A percentile compares a stretch with the other conserved stretches of the same genome.
Evolutionary conservation across 345 rosid species (phyloP).

Genomic region (Eutrema japonicum): DNA sequence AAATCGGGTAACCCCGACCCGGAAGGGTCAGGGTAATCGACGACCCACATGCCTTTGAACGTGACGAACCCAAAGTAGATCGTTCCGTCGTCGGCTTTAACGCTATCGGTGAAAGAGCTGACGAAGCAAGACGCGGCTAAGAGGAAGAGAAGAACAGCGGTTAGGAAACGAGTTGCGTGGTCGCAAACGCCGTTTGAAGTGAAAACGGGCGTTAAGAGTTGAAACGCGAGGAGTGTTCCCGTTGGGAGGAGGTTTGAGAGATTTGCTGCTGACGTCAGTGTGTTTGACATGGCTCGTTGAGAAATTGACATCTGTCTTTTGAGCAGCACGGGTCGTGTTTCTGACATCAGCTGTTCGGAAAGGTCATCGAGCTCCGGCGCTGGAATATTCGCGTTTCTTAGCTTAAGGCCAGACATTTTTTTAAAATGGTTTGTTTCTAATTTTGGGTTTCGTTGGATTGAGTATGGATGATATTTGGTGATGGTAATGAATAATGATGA

Average conservation of each 20-base stretch:
- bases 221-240: slow-evolving; percentile 86
- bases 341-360: slow-evolving; percentile 22
- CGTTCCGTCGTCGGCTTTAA: slow-evolving; percentile 55
- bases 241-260: slow-evolving; percentile 98
- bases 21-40: slow-evolving; percentile 57
- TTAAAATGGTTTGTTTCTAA: not conserved
- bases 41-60: slow-evolving; percentile 61
- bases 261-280: slow-evolving; percentile 79
- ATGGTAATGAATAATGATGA: not conserved
- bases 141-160: slow-evolving; percentile 60
- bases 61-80: slow-evolving; percentile 75
- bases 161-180: slow-evolving; percentile 63
- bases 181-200: slow-evolving; percentile 85
- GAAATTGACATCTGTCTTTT: slow-evolving; percentile 50
- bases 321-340: slow-evolving; percentile 14
- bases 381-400: slow-evolving; percentile 28
- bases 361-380: slow-evolving; percentile 15
- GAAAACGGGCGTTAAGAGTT: slow-evolving; percentile 77
- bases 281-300: slow-evolving; percentile 67
- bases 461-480: not conserved
- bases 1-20: slow-evolving; percentile 55
- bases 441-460: not conserved
- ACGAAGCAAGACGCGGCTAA: slow-evolving; percentile 76
- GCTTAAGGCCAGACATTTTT: slow-evolving; percentile 22
- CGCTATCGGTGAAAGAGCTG: slow-evolving; percentile 77